These are phyloP conservation scores for Tolypocladium pustulatum DNA, from an alignment of 2,329 filamentous ascomycete species.

Conservation along the genomic window DNA sequence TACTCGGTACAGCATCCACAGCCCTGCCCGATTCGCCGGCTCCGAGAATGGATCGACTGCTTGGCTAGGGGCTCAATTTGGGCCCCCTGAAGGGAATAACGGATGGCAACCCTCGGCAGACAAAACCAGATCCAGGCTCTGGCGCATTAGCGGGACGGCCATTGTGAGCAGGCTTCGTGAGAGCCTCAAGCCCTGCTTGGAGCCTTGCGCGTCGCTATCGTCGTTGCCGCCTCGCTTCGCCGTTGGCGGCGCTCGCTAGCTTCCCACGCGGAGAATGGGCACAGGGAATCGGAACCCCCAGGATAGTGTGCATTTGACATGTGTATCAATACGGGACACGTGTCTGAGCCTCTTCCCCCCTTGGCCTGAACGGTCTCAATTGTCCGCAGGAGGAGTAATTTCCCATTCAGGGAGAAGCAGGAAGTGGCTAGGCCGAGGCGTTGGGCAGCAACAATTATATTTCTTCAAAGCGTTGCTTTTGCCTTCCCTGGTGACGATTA, in stretches of 20 bases:
- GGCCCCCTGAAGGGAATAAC: neutral
- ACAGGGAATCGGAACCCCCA: neutral
- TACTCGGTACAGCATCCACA: neutral
- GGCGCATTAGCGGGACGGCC: neutral
- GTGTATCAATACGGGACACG: neutral
- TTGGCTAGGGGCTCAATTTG: neutral
- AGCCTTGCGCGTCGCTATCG: neutral
- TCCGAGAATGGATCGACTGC: neutral
- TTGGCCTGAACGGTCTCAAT: neutral
- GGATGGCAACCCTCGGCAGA: neutral
- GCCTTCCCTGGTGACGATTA: neutral
- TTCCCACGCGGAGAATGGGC: neutral
- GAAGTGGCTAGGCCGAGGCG: constrained; percentile 14
- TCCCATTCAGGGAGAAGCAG: neutral
- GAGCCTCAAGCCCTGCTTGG: neutral
- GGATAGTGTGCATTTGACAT: neutral
- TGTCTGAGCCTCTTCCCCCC: neutral
- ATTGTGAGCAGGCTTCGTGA: neutral
- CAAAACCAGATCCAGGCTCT: neutral
- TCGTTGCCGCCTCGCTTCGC: neutral
- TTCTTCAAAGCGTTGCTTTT: neutral
- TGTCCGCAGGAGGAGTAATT: neutral
- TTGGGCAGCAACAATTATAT: constrained; percentile 22
- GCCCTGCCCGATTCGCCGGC: neutral
- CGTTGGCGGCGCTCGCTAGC: neutral